Evolutionary conservation across 2,329 filamentous ascomycete genomes (phyloP), one percentile per base, ranked within the genome.

Genomic region (Xylariaceae sp.): DNA sequence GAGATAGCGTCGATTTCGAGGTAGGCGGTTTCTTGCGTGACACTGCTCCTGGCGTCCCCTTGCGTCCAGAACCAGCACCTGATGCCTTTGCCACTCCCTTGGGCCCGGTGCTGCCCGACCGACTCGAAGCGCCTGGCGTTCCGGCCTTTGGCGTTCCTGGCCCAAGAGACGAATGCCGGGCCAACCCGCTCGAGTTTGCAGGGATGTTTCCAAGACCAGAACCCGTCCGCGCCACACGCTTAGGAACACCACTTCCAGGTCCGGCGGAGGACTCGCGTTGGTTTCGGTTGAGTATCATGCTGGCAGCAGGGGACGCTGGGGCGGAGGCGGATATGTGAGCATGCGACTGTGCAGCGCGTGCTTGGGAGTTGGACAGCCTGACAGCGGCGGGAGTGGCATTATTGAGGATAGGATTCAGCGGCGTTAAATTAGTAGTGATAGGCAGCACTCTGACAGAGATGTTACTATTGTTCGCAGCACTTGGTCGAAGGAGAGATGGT

Each of bases 51-150:
- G 57, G 74, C 39, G 70, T 71, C 34, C 70, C 71, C 67, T 81
- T 81, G 30, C 80, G 75, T 7, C 71, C 73, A 1, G 66, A 66
- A 0, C 72, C 70, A 4, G 67, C 63, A 2, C 68, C 70, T 1
- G 67, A 67, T 1, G 71, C 71, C 63, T 83, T 83, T 49, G 74
- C 35, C 71, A 26, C 72, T 1, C 78, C 74, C 42, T 82, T 75
- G 1, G 83, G 83, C 0, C 81, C 83, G 4, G 79, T 81, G 64
- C 83, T 86, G 7, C 82, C 83, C 34, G 83, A 78, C 57, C 77
- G 72, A 19, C 69, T 69, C 12, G 72, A 67, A 45, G 68, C 65
- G 34, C 73, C 73, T 12, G 71, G 60, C 57, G 61, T 59, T 45
- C 67, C 47, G 56, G 71, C 74, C 66, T 85, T 85, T 7, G 83